Base-by-base conservation (phyloP, 2,329 filamentous ascomycete species). In the Ascocoryne sarcoides region DNA sequence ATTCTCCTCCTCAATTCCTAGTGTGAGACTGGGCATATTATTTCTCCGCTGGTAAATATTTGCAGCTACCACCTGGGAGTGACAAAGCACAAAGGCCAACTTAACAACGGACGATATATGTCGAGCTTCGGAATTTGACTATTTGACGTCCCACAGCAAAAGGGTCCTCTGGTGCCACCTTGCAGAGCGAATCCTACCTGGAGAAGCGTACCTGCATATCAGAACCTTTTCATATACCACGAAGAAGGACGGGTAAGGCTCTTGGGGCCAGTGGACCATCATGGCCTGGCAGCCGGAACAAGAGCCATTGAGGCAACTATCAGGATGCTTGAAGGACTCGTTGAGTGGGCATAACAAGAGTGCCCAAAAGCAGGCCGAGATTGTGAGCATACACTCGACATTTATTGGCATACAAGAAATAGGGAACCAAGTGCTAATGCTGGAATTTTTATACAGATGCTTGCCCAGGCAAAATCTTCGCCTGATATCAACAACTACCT, bases 401-500 rank as follows among this genome's bases (percentile, higher is more conserved):
- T 19, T 21, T 32, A 19, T 4, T 9, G 16, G 28, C 15, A n/a
- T 23, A n/a, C n/a, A n/a, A n/a, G n/a, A n/a, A n/a, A n/a, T n/a
- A 31, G n/a, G n/a, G 20, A 23, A 16, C 9, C 12, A 29, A 26
- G 17, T 33, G 16, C 10, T 35, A 35, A 37, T 19, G 34, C 21
- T 42, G 37, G 35, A 46, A 14, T 28, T 32, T 39, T 36, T 3
- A 39, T 40, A 49, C 55, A 96, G 92, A 93, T 96, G 86, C 84
- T 98, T 55, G 73, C 78, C 51, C 84, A 94, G 67, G 92, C 90
- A 46, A 93, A 86, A 61, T 68, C 72, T 38, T 92, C 85, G 9
- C 89, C 89, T 36, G 90, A 96, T 62, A 85, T 95, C 69, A 90
- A 93, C 69, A 96, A 96, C 66, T 98, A 98, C 64, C 79, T 98